phyloP scores from a whole-genome alignment of 306 rosid genomes.

The Acmispon strigosus region DNA sequence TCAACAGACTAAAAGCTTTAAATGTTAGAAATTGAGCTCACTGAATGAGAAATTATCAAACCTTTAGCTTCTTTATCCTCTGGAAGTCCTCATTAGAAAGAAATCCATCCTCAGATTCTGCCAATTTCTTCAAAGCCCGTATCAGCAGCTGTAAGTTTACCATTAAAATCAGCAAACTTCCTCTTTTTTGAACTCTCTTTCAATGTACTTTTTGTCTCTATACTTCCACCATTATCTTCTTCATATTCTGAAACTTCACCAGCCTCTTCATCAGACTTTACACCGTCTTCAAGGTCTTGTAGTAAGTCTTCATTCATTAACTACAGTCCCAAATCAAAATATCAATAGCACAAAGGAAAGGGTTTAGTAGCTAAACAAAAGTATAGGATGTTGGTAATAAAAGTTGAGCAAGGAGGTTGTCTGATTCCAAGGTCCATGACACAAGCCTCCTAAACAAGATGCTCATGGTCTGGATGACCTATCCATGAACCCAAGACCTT shows the following conservation, averaged over 20 bases:
- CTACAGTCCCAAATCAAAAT: conserved; percentile 39
- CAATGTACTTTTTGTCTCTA: conserved; percentile 22
- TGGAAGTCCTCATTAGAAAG: conserved; percentile 85
- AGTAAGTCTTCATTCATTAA: conserved; percentile 86
- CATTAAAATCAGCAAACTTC: conserved; percentile 51
- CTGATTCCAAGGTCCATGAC: conserved; percentile 9
- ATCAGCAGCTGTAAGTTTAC: conserved; percentile 52
- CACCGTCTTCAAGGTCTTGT: conserved; percentile 66
- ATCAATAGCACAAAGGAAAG: conserved; percentile 10
- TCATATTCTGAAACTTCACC: conserved; percentile 27
- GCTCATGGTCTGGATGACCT: neutral
- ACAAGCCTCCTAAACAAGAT: conserved; percentile 2
- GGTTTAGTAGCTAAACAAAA: neutral
- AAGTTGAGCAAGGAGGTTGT: conserved; percentile 3
- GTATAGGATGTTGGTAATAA: neutral
- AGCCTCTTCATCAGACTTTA: conserved; percentile 20
- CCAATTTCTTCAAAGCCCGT: conserved; percentile 71
- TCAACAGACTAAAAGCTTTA: neutral
- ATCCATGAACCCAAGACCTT: neutral
- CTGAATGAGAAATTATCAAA: conserved; percentile 18
- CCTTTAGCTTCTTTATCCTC: conserved; percentile 72
- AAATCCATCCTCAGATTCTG: conserved; percentile 56
- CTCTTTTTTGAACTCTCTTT: conserved; percentile 50
- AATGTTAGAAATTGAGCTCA: neutral
- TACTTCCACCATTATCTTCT: conserved; percentile 20